Percentiles rank a stretch among this genome's conserved stretches.
Evolutionary conservation across 2,329 filamentous ascomycete genomes (phyloP).

Genomic region (Huntiella omanensis): DNA sequence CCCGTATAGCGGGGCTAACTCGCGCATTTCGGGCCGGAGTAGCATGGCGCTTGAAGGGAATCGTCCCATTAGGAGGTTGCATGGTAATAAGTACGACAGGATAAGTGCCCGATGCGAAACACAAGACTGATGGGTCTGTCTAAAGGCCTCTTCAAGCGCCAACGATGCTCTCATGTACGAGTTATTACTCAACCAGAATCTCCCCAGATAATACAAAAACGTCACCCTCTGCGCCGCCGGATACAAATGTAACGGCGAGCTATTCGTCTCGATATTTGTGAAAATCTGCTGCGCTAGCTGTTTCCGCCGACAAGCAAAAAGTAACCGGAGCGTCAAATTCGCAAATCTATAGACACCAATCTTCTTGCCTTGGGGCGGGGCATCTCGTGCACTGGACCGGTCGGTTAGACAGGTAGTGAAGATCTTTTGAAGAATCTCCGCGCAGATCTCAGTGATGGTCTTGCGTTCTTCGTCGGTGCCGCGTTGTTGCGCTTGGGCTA

Average conservation of each 20-base stretch:
- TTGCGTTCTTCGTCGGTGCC: conserved; percentile 49
- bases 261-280: conserved; percentile 67
- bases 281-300: conserved; percentile 77
- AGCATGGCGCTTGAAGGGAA: conserved; percentile 55
- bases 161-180: conserved; percentile 62
- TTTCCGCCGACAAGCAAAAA: conserved; percentile 73
- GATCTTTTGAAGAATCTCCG: conserved; percentile 74
- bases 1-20: conserved; percentile 45
- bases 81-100: conserved; percentile 64
- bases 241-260: conserved; percentile 63
- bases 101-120: conserved; percentile 60
- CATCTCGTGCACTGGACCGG: conserved; percentile 45
- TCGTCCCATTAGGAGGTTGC: conserved; percentile 68
- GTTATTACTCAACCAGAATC: conserved; percentile 71
- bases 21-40: conserved; percentile 47
- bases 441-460: conserved; percentile 68
- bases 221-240: conserved; percentile 76
- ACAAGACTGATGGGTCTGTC: conserved; percentile 42
- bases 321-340: conserved; percentile 71
- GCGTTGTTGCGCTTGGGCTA: conserved; percentile 20
- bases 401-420: conserved; percentile 83
- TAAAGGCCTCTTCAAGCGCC: conserved; percentile 62
- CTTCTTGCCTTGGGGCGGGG: conserved; percentile 65
- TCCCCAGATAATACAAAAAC: conserved; percentile 84
- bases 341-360: conserved; percentile 80